phyloP scores from a whole-genome alignment of 1,139 yeast species.

The Eremothecium cymbalariae region DNA sequence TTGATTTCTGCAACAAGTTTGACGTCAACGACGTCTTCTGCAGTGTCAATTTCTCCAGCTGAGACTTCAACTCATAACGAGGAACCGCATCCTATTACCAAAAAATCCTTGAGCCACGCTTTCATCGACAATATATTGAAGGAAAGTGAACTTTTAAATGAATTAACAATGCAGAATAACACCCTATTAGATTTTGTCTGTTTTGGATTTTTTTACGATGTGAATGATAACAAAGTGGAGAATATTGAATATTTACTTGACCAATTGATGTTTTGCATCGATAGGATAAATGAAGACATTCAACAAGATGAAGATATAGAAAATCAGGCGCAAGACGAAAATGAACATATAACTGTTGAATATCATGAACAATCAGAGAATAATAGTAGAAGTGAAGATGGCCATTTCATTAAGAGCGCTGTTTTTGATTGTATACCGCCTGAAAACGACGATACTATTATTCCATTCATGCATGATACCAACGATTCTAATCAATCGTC shows the following conservation, averaged over 20 bases:
- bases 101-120: constrained; percentile 46
- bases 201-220: constrained; percentile 33
- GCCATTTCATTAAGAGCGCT: neutral
- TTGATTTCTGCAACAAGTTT: neutral
- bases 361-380: constrained; percentile 7
- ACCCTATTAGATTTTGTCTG: constrained; percentile 44
- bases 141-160: constrained; percentile 47
- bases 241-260: constrained; percentile 34
- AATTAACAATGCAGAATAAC: constrained; percentile 39
- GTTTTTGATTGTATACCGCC: constrained; percentile 7
- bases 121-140: constrained; percentile 66
- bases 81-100: constrained; percentile 10
- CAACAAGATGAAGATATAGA: neutral
- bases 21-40: constrained; percentile 6
- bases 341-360: constrained; percentile 5
- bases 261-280: constrained; percentile 20
- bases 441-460: constrained; percentile 12
- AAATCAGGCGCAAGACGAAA: constrained; percentile 7
- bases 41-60: constrained; percentile 11
- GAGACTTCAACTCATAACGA: constrained; percentile 14
- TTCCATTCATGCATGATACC: constrained; percentile 8
- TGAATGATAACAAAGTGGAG: constrained; percentile 32
- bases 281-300: constrained; percentile 13
- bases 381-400: constrained; percentile 9
- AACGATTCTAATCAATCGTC: constrained; percentile 10